Percentiles rank a stretch among this genome's conserved stretches.
phyloP scores from a whole-genome alignment of 129 eudicot species.

The Daucus carota region DH1_v3.0 NC_030387.2:13642001-13642500 shows the following conservation, averaged over 20 bases:
- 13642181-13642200: background rate
- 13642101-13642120: conserved; percentile 48
- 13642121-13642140: background rate
- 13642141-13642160: background rate
- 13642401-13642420: conserved; percentile 85
- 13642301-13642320: background rate
- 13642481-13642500: conserved; percentile 83
- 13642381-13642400: conserved; percentile 68
- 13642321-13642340: background rate
- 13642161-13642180: background rate
- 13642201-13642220: no score
- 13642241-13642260: background rate
- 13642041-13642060: conserved; percentile 73
- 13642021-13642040: conserved; percentile 80
- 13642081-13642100: conserved; percentile 82
- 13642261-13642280: conserved; percentile 3
- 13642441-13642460: conserved; percentile 87
- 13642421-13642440: conserved; percentile 89
- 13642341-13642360: background rate
- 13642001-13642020: conserved; percentile 78
- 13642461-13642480: conserved; percentile 71
- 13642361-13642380: conserved; percentile 54
- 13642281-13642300: background rate
- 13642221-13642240: background rate
- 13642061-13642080: conserved; percentile 78